Base-by-base conservation (phyloP, 2,329 filamentous ascomycete species). In the Orbilia oligospora region DNA sequence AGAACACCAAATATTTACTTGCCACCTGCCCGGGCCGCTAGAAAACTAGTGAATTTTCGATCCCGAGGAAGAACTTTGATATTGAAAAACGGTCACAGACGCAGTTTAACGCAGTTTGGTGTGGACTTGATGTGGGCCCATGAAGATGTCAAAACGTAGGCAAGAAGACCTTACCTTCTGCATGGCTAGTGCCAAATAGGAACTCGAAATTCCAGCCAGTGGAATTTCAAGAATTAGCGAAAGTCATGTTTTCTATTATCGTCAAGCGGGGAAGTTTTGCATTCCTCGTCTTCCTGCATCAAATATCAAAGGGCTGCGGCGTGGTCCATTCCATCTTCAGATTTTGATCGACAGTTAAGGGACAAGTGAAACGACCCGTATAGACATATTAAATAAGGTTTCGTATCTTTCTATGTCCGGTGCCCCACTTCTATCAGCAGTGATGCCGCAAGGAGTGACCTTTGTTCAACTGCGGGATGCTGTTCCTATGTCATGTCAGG, bases 1-100 rank as follows among this genome's bases (percentile, higher is more conserved):
- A 16, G 61, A 36, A 16, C 33, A 22, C 12, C n/a, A 55, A 51
- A 67, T 67, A 61, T 67, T 49, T 63, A 68, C 64, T 75, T 75
- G 30, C 71, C 71, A 75, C 30, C 18, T 63, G 49, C 63, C 63
- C 53, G 71, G 24, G 18, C 10, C 55, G 36, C 56, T 61, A 61
- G 36, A 14, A 8, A n/a, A 44, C 1, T 36, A 2, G 18, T 6
- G n/a, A 38, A 58, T 9, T 6, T 6, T 20, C 33, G 33, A 36
- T 1, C 22, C 9, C 5, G n/a, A n/a, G 33, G 41, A 24, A 20
- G 10, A n/a, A 41, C 9, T 36, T n/a, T 20, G 36, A n/a, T 61
- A n/a, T 41, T 9, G 14, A 61, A 44, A 41, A 44, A 10, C 10
- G 36, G 9, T 10, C 12, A 38, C n/a, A n/a, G n/a, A n/a, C n/a